A percentile compares a stretch with the other conserved stretches of the same genome.
These are phyloP conservation scores for Podaxis carcinomalis DNA, from an alignment of 768 basidiomycete species.

Conservation along the genomic window DNA sequence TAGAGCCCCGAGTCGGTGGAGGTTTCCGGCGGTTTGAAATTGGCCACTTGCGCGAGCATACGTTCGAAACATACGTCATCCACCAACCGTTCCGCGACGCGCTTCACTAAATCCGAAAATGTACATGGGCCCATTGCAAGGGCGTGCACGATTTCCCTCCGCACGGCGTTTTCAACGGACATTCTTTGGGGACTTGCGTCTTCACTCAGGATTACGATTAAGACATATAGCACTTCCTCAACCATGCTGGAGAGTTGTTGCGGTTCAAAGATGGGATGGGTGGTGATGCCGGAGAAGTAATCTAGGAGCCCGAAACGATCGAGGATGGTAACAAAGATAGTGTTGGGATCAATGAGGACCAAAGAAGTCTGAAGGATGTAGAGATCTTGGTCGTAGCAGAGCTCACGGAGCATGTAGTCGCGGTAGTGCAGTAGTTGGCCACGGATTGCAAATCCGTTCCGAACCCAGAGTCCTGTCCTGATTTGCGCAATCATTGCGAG, in stretches of 20 bases:
- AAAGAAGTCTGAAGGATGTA: conserved; percentile 87
- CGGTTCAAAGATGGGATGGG: conserved; percentile 61
- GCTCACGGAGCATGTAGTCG: conserved; percentile 92
- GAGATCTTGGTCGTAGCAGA: conserved; percentile 93
- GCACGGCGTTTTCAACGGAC: conserved; percentile 58
- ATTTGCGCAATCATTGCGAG: conserved; percentile 93
- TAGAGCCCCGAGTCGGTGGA: conserved; percentile 82
- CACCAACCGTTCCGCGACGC: conserved; percentile 83
- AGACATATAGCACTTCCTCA: conserved; percentile 76
- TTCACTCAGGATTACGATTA: conserved; percentile 87
- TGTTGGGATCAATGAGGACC: conserved; percentile 71
- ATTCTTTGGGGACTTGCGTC: conserved; percentile 68
- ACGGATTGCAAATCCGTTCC: conserved; percentile 94
- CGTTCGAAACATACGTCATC: conserved; percentile 82
- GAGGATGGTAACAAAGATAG: conserved; percentile 79
- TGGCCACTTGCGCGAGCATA: conserved; percentile 73
- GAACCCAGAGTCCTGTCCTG: conserved; percentile 93
- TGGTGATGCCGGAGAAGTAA: conserved; percentile 68
- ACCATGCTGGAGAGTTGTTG: conserved; percentile 78
- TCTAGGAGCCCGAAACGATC: conserved; percentile 83
- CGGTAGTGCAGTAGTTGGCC: conserved; percentile 95
- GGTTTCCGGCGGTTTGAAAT: conserved; percentile 77
- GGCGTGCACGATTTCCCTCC: conserved; percentile 86
- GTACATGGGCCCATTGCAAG: conserved; percentile 85
- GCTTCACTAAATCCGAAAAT: conserved; percentile 88